phyloP scores from a whole-genome alignment of 2,329 filamentous ascomycete species.

The Aspergillus neoniger region DNA sequence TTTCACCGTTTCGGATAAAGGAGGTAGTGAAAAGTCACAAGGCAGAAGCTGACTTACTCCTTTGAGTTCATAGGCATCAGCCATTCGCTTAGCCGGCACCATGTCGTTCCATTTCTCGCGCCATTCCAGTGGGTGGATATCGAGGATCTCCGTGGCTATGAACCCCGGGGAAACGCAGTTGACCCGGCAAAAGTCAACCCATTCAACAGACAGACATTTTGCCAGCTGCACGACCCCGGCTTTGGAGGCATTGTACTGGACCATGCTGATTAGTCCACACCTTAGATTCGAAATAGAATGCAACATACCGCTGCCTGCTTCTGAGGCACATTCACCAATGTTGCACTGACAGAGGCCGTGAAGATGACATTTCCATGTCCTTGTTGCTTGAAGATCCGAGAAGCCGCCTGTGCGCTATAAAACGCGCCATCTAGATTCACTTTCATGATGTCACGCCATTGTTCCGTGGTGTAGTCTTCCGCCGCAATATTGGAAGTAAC shows the following conservation, averaged over 20 bases:
- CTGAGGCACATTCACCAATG: constrained; percentile 44
- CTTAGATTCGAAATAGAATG: neutral
- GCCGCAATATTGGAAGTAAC: constrained; percentile 32
- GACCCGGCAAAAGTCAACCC: constrained; percentile 43
- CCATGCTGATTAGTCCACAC: neutral
- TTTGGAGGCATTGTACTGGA: constrained; percentile 42
- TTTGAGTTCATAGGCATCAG: constrained; percentile 43
- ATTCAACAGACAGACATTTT: constrained; percentile 43
- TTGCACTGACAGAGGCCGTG: constrained; percentile 42
- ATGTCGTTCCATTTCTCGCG: constrained; percentile 41
- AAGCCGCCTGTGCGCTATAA: constrained; percentile 43
- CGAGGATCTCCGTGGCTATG: constrained; percentile 44
- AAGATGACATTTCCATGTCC: constrained; percentile 42
- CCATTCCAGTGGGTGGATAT: constrained; percentile 35
- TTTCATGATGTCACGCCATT: constrained; percentile 45
- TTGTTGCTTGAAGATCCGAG: constrained; percentile 39
- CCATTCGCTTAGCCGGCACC: constrained; percentile 43
- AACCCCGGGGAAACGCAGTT: constrained; percentile 47
- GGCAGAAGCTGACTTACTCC: constrained; percentile 26
- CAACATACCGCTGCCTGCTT: constrained; percentile 35
- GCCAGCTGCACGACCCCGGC: constrained; percentile 41
- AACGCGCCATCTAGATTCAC: constrained; percentile 45
- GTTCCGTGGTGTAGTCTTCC: constrained; percentile 41
- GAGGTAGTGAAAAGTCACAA: neutral
- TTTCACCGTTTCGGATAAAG: neutral